Conservation (phyloP, 2,329 filamentous ascomycete genomes). For the Thelonectria rubi region DNA sequence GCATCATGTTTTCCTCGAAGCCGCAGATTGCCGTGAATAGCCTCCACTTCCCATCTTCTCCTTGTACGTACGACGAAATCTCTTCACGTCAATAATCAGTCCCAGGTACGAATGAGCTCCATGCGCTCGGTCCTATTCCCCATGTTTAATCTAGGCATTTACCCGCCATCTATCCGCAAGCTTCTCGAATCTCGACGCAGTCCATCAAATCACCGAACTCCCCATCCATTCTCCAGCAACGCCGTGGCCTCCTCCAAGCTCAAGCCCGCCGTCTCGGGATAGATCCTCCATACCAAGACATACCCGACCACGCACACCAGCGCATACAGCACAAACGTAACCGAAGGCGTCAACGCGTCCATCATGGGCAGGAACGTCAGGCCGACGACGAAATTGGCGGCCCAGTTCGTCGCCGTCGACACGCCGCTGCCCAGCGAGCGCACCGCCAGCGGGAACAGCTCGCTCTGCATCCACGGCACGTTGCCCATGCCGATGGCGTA, state of each 20-base stretch:
- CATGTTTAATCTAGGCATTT: constrained; percentile 2
- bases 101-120: background rate
- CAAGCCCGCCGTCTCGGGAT: constrained; percentile 87
- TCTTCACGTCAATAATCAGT: constrained; percentile 17
- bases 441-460: constrained; percentile 83
- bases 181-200: constrained; percentile 1
- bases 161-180: background rate
- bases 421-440: constrained; percentile 77
- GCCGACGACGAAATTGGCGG: constrained; percentile 84
- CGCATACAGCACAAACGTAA: constrained; percentile 86
- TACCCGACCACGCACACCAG: constrained; percentile 75
- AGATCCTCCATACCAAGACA: constrained; percentile 74
- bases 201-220: constrained; percentile 59
- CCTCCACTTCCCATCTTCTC: constrained; percentile 4
- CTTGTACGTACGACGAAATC: background rate
- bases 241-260: constrained; percentile 81
- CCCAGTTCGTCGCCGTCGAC: constrained; percentile 86
- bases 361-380: constrained; percentile 90
- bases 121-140: constrained; percentile 1
- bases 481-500: constrained; percentile 91
- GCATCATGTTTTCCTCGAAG: background rate
- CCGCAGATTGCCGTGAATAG: constrained; percentile 35
- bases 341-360: constrained; percentile 74
- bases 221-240: constrained; percentile 78
- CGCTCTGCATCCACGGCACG: constrained; percentile 95